Evolutionary conservation across 495 filamentous ascomycete genomes (phyloP).

Genomic region (Hyaloscypha finlandica): DNA sequence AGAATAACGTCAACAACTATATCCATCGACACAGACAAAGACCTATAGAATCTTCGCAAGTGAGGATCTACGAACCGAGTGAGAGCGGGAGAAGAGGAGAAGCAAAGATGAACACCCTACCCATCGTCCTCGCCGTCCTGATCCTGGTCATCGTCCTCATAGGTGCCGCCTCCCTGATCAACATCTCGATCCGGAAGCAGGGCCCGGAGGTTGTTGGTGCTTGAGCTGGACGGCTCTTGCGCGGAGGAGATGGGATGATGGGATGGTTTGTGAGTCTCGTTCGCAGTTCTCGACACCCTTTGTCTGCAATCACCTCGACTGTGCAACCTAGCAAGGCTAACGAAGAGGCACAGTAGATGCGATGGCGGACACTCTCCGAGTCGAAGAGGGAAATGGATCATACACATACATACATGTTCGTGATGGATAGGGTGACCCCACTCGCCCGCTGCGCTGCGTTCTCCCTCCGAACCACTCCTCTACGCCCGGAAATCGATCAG

Average conservation of each 20-base stretch:
- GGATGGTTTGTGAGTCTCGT: background rate
- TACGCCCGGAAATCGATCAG: too few species aligned
- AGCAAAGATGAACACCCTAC: background rate
- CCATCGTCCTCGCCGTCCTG: slow-evolving; percentile 2
- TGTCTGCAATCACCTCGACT: background rate
- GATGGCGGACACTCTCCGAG: background rate
- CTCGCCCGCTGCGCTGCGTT: too few species aligned
- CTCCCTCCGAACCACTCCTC: too few species aligned
- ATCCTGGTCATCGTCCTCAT: background rate
- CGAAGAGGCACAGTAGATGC: background rate
- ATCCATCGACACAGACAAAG: too few species aligned
- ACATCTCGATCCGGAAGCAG: background rate
- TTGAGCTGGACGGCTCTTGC: background rate
- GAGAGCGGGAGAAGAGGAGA: background rate
- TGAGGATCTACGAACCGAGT: background rate
- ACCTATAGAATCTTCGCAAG: background rate
- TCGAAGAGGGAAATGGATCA: background rate
- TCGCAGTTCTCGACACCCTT: too few species aligned
- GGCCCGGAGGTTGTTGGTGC: background rate
- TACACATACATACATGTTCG: too few species aligned
- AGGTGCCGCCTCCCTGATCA: slow-evolving; percentile 5
- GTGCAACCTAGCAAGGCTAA: background rate
- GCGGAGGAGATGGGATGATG: background rate
- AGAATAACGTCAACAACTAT: too few species aligned
- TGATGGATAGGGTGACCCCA: background rate